A percentile compares a stretch with the other conserved stretches of the same genome.
phyloP scores from a whole-genome alignment of 108 stramenopile species.

The Craspedostauros australis region DNA sequence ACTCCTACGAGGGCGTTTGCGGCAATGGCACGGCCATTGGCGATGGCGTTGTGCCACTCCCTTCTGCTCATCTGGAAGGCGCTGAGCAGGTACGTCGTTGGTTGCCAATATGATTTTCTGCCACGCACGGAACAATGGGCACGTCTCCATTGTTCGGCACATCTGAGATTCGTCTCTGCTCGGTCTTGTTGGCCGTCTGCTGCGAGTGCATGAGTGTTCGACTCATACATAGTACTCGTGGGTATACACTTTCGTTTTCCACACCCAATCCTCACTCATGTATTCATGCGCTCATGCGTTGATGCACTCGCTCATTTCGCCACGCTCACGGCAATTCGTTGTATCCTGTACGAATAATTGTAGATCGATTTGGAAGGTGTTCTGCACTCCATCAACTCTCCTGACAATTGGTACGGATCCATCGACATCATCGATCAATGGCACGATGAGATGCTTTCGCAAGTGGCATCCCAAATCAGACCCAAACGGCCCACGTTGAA shows the following conservation, averaged over 20 bases:
- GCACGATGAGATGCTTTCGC: conserved; percentile 30
- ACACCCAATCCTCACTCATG: too few relatives aligned
- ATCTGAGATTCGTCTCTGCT: too few relatives aligned
- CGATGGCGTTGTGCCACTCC: conserved; percentile 83
- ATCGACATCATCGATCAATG: conserved; percentile 72
- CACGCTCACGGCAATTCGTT: too few relatives aligned
- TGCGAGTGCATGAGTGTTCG: too few relatives aligned
- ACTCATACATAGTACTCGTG: too few relatives aligned
- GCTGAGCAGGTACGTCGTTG: background rate
- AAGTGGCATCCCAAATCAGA: too few relatives aligned
- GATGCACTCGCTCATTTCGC: too few relatives aligned
- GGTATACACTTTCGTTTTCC: too few relatives aligned
- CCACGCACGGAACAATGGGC: background rate
- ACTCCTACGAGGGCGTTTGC: conserved; percentile 77
- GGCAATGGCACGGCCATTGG: conserved; percentile 67
- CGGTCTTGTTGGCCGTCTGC: too few relatives aligned
- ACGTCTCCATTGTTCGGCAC: background rate
- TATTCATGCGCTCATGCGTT: too few relatives aligned
- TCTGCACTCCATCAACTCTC: conserved; percentile 83
- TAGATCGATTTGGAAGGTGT: conserved; percentile 63
- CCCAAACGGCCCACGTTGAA: too few relatives aligned
- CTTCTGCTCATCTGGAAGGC: conserved; percentile 61
- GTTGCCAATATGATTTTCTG: background rate
- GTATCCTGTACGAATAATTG: too few relatives aligned
- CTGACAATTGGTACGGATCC: conserved; percentile 82